These are phyloP conservation scores for Esteya vermicola DNA, from an alignment of 2,329 filamentous ascomycete species.

Conservation along the genomic window DNA sequence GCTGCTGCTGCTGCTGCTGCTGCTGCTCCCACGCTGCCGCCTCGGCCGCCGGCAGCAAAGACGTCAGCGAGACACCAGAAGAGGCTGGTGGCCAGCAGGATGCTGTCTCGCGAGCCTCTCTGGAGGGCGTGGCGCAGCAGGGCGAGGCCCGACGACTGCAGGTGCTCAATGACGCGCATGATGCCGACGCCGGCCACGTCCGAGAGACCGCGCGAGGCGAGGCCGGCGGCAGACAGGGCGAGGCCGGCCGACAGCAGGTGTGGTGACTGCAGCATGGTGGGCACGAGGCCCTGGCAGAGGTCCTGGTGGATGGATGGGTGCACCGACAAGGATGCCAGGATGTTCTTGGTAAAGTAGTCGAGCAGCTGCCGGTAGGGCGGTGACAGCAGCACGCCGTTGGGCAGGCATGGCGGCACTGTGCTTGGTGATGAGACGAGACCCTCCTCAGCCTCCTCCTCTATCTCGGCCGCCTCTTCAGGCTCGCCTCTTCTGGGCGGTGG, in stretches of 20 bases:
- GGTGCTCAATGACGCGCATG: constrained; percentile 5
- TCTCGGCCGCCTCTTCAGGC: too few relatives aligned
- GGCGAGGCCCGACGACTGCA: constrained; percentile 4
- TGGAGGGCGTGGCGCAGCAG: constrained; percentile 4
- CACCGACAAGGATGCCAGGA: constrained; percentile 5
- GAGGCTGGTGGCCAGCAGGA: constrained; percentile 5
- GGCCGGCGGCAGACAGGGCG: constrained; percentile 2
- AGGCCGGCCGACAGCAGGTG: constrained; percentile 7
- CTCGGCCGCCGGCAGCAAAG: constrained; percentile 3
- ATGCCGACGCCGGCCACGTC: constrained; percentile 3
- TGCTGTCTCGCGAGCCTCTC: neutral
- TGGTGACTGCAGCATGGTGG: constrained; percentile 3
- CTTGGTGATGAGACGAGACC: too few relatives aligned
- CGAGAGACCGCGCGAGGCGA: constrained; percentile 5
- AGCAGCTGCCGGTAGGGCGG: constrained; percentile 6
- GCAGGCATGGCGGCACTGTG: neutral
- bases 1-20: too few relatives aligned
- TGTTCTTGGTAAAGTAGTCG: constrained; percentile 6
- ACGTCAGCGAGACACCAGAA: constrained; percentile 7
- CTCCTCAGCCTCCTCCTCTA: too few relatives aligned
- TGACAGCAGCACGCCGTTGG: constrained; percentile 5
- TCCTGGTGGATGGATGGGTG: constrained; percentile 7
- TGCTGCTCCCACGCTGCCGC: too few relatives aligned
- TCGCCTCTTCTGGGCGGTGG: too few relatives aligned
- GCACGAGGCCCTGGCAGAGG: constrained; percentile 4